Base-by-base conservation (phyloP, 2,329 filamentous ascomycete genomes). In the Aspergillus spinulosporus region DNA sequence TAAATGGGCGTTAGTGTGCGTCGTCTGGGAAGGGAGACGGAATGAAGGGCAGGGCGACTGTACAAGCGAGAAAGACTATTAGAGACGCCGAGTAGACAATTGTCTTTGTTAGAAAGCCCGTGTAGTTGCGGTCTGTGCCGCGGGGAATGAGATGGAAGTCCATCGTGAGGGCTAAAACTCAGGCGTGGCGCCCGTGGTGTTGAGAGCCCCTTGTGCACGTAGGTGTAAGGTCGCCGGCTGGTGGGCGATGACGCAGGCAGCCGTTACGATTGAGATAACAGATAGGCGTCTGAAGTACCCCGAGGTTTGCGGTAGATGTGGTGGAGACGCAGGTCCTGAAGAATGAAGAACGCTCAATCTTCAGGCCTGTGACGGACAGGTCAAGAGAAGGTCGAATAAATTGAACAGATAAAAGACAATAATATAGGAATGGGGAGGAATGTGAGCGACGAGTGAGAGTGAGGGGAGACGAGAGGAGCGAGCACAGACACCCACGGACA, bases 41-140 rank as follows among this genome's bases (percentile, higher is more conserved):
- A 45, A 47, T 36, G 40, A 11, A 12, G 28, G 29, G 21, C 9
- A 43, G 26, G 31, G 48, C 40, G 15, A 21, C 21, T 21, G 3
- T 68, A 79, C 77, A 69, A 52, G 71, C 72, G 8, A 80, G 62
- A 58, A 80, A 80, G 21, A 77, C 58, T 12, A 78, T 56, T n/a
- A 80, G 60, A 3, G 77, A 74, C 11, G 65, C 68, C 4, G 64
- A 68, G 59, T 80, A 80, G 60, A 80, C 74, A 52, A 80, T 78
- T 9, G 74, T 78, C 58, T 79, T 78, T 6, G 78, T 80, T 15
- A 80, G 64, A 59, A 77, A 76, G 5, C 76, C 76, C 1, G 75
- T 79, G 60, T 79, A 79, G 55, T 79, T 78, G 49, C 66, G 66
- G 52, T 74, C 76, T 50, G 67, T 66, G 52, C 74, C 74, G 37